A percentile compares a stretch with the other conserved stretches of the same genome.
These are phyloP conservation scores for Fusarium sp. DNA, from an alignment of 2,329 filamentous ascomycete species.

Conservation along the genomic window DNA sequence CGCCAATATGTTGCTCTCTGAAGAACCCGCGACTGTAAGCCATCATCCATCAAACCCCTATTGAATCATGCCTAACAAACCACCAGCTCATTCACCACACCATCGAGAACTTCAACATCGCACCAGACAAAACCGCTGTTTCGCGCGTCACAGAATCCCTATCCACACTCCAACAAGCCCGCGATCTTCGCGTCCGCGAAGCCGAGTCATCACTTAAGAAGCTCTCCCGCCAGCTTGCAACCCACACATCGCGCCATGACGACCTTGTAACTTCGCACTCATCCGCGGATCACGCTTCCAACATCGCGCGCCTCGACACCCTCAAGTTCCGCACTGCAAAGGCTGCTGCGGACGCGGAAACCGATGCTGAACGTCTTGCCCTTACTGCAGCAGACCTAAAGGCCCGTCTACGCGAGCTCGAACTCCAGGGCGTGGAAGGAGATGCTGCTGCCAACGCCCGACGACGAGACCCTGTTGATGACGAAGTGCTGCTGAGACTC, in stretches of 20 bases:
- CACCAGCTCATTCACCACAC: constrained; percentile 88
- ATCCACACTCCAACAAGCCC: constrained; percentile 83
- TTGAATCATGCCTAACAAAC: constrained; percentile 17
- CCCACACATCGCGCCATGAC: constrained; percentile 78
- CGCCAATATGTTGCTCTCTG: constrained; percentile 88
- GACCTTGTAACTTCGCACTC: constrained; percentile 82
- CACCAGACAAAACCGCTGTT: constrained; percentile 86
- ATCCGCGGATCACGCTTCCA: constrained; percentile 80
- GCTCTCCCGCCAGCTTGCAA: constrained; percentile 80
- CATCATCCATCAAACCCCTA: neutral
- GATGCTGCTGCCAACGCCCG: constrained; percentile 49
- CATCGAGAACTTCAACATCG: constrained; percentile 93
- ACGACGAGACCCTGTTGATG: constrained; percentile 64
- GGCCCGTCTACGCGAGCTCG: constrained; percentile 81
- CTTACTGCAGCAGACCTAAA: constrained; percentile 81
- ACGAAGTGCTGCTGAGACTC: constrained; percentile 78
- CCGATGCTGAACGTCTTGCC: constrained; percentile 92
- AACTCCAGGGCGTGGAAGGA: constrained; percentile 88
- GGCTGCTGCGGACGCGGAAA: constrained; percentile 86
- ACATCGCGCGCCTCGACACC: constrained; percentile 89
- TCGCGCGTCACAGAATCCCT: constrained; percentile 87
- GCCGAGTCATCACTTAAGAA: constrained; percentile 75
- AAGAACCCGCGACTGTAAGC: constrained; percentile 86
- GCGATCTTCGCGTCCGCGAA: constrained; percentile 80
- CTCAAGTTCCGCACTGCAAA: constrained; percentile 97